These are phyloP conservation scores for Poteriospumella lacustris DNA, from an alignment of 108 stramenopile species.

Conservation along the genomic window DNA sequence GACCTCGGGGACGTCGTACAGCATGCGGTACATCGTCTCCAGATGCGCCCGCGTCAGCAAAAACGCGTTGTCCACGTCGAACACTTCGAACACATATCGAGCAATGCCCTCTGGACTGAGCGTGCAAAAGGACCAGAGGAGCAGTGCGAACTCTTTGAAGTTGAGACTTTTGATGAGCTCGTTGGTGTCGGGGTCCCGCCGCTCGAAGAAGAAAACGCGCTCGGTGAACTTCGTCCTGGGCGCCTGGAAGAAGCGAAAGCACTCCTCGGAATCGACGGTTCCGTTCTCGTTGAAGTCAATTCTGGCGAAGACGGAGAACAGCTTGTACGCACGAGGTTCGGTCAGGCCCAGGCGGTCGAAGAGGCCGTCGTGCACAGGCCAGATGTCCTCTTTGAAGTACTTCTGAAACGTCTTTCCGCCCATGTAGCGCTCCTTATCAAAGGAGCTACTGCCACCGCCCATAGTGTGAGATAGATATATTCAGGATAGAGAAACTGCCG, in stretches of 20 bases:
- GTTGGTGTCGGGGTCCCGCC: background rate
- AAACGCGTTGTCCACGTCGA: background rate
- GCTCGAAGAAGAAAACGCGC: background rate
- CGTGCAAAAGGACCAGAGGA: background rate
- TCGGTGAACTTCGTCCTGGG: background rate
- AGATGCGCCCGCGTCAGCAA: background rate
- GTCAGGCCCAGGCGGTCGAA: background rate
- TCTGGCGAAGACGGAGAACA: background rate
- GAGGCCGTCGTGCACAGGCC: background rate
- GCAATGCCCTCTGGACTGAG: background rate
- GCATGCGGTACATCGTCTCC: constrained; percentile 1
- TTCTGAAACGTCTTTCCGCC: background rate
- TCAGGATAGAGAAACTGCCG: too few relatives aligned
- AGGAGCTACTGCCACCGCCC: background rate
- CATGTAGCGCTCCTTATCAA: background rate
- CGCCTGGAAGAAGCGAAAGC: background rate
- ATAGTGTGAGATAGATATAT: too few relatives aligned
- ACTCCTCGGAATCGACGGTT: background rate
- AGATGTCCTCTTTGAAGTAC: constrained; percentile 4
- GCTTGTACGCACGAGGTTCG: background rate
- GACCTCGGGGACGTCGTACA: background rate
- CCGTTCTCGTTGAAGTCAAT: background rate
- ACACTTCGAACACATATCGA: constrained; percentile 4
- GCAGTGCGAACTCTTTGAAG: background rate
- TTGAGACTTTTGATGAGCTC: background rate